Conservation (phyloP, 1,139 yeast species). For the Pichiaceae sp. region DNA sequence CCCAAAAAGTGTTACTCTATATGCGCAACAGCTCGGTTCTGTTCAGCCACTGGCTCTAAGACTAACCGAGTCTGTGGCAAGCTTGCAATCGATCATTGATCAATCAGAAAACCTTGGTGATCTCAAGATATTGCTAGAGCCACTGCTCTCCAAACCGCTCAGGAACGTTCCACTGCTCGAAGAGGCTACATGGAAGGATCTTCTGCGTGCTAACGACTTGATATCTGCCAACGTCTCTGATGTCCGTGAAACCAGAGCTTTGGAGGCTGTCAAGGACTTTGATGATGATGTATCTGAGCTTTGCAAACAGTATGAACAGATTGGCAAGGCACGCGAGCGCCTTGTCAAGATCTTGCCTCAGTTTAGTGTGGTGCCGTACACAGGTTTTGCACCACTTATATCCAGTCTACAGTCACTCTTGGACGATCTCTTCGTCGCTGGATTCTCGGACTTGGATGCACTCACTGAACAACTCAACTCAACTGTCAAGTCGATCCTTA, state of each 20-base stretch:
- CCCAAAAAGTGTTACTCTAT: conserved; percentile 40
- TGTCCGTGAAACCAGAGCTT: conserved; percentile 18
- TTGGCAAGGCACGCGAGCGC: conserved; percentile 10
- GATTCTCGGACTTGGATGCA: conserved; percentile 29
- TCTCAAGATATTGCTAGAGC: conserved; percentile 34
- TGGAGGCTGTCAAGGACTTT: conserved; percentile 31
- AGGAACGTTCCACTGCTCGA: not conserved
- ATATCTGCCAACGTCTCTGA: conserved; percentile 12
- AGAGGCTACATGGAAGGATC: conserved; percentile 41
- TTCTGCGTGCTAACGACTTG: conserved; percentile 44
- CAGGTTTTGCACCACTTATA: conserved; percentile 21
- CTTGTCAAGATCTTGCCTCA: conserved; percentile 19
- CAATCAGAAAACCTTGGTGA: conserved; percentile 27
- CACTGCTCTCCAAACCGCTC: conserved; percentile 23
- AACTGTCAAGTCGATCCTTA: conserved; percentile 23
- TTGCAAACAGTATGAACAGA: conserved; percentile 26
- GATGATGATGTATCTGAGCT: conserved; percentile 31
- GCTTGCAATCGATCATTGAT: conserved; percentile 21
- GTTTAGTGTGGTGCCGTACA: conserved; percentile 28
- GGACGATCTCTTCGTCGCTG: conserved; percentile 32
- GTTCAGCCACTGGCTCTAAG: conserved; percentile 53
- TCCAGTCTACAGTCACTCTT: conserved; percentile 33
- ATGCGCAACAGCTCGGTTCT: conserved; percentile 36
- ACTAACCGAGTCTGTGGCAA: conserved; percentile 40
- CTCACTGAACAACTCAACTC: conserved; percentile 26